phyloP scores from a whole-genome alignment of 495 filamentous ascomycete species.

The Hypoxylon fuscum region DNA sequence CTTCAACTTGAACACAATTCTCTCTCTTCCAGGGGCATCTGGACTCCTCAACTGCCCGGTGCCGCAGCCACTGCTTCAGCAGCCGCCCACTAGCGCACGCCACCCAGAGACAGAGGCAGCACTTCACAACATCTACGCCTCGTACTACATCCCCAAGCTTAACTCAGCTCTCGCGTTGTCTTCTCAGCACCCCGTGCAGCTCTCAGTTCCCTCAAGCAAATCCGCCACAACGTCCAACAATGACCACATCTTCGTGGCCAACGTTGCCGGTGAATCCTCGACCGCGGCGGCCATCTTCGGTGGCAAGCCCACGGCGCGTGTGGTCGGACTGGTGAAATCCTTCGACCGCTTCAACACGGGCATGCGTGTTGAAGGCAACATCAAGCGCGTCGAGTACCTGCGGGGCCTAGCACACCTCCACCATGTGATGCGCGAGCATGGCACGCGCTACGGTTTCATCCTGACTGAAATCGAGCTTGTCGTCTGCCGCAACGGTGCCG shows the following conservation, averaged over 20 bases:
- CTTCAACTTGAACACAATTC: conserved; percentile 78
- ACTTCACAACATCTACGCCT: conserved; percentile 72
- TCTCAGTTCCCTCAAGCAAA: conserved; percentile 65
- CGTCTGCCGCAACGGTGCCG: conserved; percentile 81
- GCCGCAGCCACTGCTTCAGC: conserved; percentile 68
- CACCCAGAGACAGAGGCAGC: conserved; percentile 78
- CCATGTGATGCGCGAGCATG: conserved; percentile 89
- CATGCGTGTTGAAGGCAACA: conserved; percentile 83
- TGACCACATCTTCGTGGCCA: conserved; percentile 70
- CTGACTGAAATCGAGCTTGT: conserved; percentile 94
- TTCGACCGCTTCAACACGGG: conserved; percentile 94
- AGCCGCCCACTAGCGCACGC: conserved; percentile 59
- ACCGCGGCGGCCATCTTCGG: conserved; percentile 66
- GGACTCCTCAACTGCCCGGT: conserved; percentile 78
- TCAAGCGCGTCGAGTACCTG: conserved; percentile 85
- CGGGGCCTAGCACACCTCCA: conserved; percentile 84
- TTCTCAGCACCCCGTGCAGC: conserved; percentile 66
- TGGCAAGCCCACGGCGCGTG: conserved; percentile 76
- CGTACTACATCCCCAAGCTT: conserved; percentile 78
- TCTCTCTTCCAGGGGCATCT: conserved; percentile 74
- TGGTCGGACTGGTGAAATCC: conserved; percentile 87
- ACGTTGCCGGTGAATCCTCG: conserved; percentile 59
- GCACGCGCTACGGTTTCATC: conserved; percentile 92
- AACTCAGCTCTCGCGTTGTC: conserved; percentile 79
- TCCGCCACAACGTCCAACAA: conserved; percentile 59